phyloP scores from a whole-genome alignment of 306 rosid species.

The Glycine latifolia region DNA sequence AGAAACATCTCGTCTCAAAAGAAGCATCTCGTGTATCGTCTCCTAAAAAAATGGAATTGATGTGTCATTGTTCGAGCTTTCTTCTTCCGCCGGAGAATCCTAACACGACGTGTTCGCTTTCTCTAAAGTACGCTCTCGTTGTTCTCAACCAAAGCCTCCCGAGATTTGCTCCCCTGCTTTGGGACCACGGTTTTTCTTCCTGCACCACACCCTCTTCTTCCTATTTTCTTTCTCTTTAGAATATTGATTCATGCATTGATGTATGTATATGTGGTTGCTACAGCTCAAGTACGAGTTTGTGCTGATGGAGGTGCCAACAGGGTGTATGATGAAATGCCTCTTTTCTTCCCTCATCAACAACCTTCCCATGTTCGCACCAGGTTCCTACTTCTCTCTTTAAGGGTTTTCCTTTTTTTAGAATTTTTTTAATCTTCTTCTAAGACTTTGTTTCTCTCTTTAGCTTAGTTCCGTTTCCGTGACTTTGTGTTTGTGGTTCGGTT shows the following conservation, averaged over 20 bases:
- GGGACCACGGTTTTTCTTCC: conserved; percentile 75
- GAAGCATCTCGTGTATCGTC: neutral
- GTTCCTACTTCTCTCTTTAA: conserved; percentile 36
- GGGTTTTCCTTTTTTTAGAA: neutral
- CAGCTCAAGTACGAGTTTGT: conserved; percentile 79
- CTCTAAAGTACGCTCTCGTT: conserved; percentile 66
- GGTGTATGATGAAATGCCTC: conserved; percentile 85
- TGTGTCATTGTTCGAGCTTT: conserved; percentile 74
- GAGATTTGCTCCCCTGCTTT: conserved; percentile 81
- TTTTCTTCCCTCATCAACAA: conserved; percentile 62
- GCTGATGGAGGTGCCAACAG: conserved; percentile 99
- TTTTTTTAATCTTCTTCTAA: neutral
- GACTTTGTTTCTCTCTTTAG: neutral
- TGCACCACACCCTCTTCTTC: neutral
- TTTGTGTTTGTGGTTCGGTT: neutral
- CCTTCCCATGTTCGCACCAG: conserved; percentile 71
- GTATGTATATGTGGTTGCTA: neutral
- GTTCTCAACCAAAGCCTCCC: conserved; percentile 84
- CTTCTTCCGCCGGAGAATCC: conserved; percentile 61
- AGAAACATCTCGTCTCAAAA: neutral
- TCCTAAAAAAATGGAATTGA: conserved; percentile 49
- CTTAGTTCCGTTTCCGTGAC: neutral
- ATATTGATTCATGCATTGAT: neutral
- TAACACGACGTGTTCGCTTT: conserved; percentile 20
- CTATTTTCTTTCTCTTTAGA: conserved; percentile 29